phyloP scores from a whole-genome alignment of 495 filamentous ascomycete species.

The Collariella sp. region DNA sequence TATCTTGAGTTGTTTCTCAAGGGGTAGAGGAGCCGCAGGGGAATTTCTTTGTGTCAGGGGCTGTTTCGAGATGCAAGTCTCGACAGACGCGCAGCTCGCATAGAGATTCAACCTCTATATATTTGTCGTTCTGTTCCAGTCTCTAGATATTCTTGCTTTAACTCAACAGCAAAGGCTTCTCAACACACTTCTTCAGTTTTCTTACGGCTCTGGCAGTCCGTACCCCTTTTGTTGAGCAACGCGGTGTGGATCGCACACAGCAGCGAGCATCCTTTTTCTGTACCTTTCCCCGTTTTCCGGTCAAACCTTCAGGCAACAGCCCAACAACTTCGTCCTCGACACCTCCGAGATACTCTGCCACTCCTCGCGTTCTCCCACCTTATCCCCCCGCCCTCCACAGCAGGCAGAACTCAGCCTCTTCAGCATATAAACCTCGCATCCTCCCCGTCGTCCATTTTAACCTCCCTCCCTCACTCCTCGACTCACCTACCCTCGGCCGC shows the following conservation, averaged over 20 bases:
- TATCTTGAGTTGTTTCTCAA: too few species aligned
- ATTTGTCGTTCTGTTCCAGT: neutral
- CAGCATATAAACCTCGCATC: conserved; percentile 1
- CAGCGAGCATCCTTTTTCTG: conserved; percentile 17
- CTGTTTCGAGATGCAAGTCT: too few species aligned
- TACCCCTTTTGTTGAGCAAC: neutral
- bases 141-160: neutral
- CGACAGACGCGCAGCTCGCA: neutral
- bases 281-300: conserved; percentile 19
- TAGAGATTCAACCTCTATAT: neutral
- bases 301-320: conserved; percentile 13
- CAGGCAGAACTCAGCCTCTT: neutral
- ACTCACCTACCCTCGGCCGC: neutral
- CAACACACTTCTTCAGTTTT: neutral
- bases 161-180: conserved; percentile 4
- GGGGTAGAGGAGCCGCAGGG: too few species aligned
- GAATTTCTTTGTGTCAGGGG: too few species aligned
- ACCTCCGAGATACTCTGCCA: neutral
- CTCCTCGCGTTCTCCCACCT: conserved; percentile 8
- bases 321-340: neutral
- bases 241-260: conserved; percentile 13
- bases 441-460: conserved; percentile 3
- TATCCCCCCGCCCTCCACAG: neutral
- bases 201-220: conserved; percentile 22
- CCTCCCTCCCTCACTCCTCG: neutral